phyloP scores from a whole-genome alignment of 225 moss, liverwort and hornwort genomes.

The Polytrichum formosum region DNA sequence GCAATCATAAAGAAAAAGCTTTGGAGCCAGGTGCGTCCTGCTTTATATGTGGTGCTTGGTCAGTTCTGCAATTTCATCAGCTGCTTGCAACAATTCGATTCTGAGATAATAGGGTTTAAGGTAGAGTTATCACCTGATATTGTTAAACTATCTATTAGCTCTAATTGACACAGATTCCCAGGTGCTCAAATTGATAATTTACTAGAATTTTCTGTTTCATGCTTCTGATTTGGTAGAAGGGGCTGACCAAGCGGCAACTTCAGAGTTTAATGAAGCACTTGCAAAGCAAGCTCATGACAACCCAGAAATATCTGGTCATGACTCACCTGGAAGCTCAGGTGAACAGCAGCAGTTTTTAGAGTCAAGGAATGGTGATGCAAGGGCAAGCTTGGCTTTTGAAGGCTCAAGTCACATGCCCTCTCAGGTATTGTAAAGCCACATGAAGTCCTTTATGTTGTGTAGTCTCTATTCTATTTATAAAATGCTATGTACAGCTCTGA shows the following conservation, averaged over 20 bases:
- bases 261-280: conserved; percentile 40
- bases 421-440: conserved; percentile 25
- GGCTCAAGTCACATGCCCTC: conserved; percentile 13
- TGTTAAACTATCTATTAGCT: not conserved
- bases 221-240: conserved; percentile 19
- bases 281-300: conserved; percentile 40
- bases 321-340: conserved; percentile 27
- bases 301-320: conserved; percentile 32
- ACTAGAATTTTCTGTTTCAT: not conserved
- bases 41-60: conserved; percentile 1
- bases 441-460: too few relatives aligned
- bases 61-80: not conserved
- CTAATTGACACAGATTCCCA: not conserved
- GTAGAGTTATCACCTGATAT: not conserved
- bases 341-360: conserved; percentile 25
- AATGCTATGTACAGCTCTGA: not conserved
- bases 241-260: conserved; percentile 38
- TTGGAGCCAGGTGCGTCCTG: conserved; percentile 37
- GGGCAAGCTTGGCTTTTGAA: conserved; percentile 25
- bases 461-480: too few relatives aligned
- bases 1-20: conserved; percentile 32
- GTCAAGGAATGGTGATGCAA: conserved; percentile 26
- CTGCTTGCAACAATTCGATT: not conserved
- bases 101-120: not conserved
- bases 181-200: not conserved